Evolutionary conservation across 345 rosid species (phyloP).

Genomic region (Abelmoschus esculentus): DNA sequence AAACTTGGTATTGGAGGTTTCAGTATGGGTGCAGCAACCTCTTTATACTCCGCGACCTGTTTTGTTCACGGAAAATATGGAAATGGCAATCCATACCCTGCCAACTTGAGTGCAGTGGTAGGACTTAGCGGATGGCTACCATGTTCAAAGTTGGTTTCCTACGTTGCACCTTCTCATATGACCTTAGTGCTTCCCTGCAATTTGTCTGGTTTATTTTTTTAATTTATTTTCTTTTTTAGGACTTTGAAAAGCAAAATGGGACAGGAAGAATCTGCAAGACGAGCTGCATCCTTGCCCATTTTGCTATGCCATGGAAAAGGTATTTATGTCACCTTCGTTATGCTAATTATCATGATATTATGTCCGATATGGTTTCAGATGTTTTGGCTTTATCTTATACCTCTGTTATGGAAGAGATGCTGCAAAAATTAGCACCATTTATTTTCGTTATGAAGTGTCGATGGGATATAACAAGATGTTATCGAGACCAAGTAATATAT

Average conservation of each 20-base stretch:
- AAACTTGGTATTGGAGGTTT: slow-evolving; percentile 96
- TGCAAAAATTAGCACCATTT: too few species aligned
- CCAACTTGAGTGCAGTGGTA: slow-evolving; percentile 63
- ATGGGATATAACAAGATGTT: not conserved
- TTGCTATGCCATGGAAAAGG: slow-evolving; percentile 86
- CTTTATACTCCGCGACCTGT: slow-evolving; percentile 81
- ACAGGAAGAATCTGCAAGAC: slow-evolving; percentile 44
- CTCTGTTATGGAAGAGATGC: too few species aligned
- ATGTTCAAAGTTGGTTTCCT: slow-evolving; percentile 64
- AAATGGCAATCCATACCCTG: slow-evolving; percentile 63
- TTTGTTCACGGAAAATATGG: slow-evolving; percentile 60
- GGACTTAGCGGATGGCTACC: slow-evolving; percentile 99
- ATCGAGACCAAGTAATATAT: not conserved
- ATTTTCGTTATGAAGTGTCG: not conserved
- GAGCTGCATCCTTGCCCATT: slow-evolving; percentile 73
- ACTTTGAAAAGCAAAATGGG: slow-evolving; percentile 50
- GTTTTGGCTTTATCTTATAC: not conserved
- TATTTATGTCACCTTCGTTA: slow-evolving; percentile 18
- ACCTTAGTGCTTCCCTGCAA: not conserved
- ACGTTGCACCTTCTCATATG: slow-evolving; percentile 3
- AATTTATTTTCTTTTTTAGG: slow-evolving; percentile 30
- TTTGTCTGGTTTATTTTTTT: not conserved
- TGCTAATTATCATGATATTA: not conserved
- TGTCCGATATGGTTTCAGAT: not conserved
- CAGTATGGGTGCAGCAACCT: slow-evolving; percentile 97